A percentile compares a stretch with the other conserved stretches of the same genome.
These are phyloP conservation scores for Glonium stellatum DNA, from an alignment of 495 filamentous ascomycete species.

Conservation along the genomic window DNA sequence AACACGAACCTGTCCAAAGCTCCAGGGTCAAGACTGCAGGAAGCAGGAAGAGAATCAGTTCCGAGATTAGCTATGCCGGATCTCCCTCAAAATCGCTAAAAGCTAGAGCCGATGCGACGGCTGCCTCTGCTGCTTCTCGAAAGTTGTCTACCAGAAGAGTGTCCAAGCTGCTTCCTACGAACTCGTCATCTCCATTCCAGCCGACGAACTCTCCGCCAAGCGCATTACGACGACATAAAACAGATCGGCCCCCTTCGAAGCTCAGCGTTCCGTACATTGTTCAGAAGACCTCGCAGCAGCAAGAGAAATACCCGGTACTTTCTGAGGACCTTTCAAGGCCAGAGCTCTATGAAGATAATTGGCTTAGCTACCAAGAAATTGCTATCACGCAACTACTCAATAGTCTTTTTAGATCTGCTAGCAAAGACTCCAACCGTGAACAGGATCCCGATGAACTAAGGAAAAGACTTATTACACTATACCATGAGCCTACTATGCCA, in stretches of 20 bases:
- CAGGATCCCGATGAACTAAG: slow-evolving; percentile 28
- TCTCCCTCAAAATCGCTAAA: slow-evolving; percentile 26
- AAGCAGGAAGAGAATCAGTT: slow-evolving; percentile 18
- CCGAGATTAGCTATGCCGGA: slow-evolving; percentile 17
- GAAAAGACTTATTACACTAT: slow-evolving; percentile 44
- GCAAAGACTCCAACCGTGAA: slow-evolving; percentile 15
- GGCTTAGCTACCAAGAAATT: slow-evolving; percentile 58
- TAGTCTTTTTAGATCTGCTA: slow-evolving; percentile 42
- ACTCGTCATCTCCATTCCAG: slow-evolving; percentile 26
- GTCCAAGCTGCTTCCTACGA: not conserved
- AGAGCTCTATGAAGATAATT: slow-evolving; percentile 58
- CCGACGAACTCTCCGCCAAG: slow-evolving; percentile 22
- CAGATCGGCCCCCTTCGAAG: slow-evolving; percentile 16
- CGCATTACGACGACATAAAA: slow-evolving; percentile 18
- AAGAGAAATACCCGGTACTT: slow-evolving; percentile 47
- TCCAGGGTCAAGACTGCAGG: slow-evolving; percentile 9
- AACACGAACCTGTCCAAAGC: not conserved
- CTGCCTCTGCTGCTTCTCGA: slow-evolving; percentile 5
- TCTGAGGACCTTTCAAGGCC: slow-evolving; percentile 48
- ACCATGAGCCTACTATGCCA: slow-evolving; percentile 48
- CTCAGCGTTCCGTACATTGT: slow-evolving; percentile 20
- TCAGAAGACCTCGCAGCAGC: slow-evolving; percentile 10
- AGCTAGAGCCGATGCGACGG: slow-evolving; percentile 10
- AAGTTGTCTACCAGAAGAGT: slow-evolving; percentile 7
- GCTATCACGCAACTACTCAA: slow-evolving; percentile 57